Evolutionary conservation across 2,329 filamentous ascomycete genomes (phyloP), one percentile per base, ranked within the genome.

Genomic region (Plenodomus tracheiphilus): DNA sequence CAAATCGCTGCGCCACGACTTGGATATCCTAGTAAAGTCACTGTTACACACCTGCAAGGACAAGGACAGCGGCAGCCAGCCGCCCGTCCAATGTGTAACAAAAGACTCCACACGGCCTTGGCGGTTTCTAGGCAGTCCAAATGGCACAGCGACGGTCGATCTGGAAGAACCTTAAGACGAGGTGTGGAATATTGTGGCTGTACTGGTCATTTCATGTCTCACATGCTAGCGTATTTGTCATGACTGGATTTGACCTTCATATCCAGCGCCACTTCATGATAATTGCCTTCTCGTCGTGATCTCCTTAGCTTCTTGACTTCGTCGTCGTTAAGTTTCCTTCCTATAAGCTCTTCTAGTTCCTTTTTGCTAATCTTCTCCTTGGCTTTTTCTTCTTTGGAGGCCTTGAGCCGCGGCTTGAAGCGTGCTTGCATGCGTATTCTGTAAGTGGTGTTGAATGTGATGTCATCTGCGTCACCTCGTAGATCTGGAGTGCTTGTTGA

Each of bases 361-460:
- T 87, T 87, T 53, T 89, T 81, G 65, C 86, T 93, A 48, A 99
- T 89, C 77, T 93, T 96, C 62, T 93, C 86, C 59, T 82, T 81
- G 0, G 89, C 88, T 76, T 88, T 94, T 56, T 90, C 88, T 68
- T 92, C 91, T 74, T 92, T 95, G 0, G 81, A 83, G 9, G 87
- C 87, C 73, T 87, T 89, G 39, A 94, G 73, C 54, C 83, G 82
- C 8, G 93, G 92, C 78, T 97, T 97, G 77, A 96, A 97, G 42
- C 89, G 81, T 18, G 93, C 91, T 76, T 97, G 93, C 92, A 97
- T 97, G 45, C 92, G 87, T 62, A 97, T 83, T 41, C 90, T 82
- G 51, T 96, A 70, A 6, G 85, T 87, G 9, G 89, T 91, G 61
- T 82, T 82, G 65, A 88, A 89, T 4, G 79, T 81, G 42, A 85